Evolutionary conservation across 441 rosid genomes (phyloP).

Genomic region (Geranium incanum): DNA sequence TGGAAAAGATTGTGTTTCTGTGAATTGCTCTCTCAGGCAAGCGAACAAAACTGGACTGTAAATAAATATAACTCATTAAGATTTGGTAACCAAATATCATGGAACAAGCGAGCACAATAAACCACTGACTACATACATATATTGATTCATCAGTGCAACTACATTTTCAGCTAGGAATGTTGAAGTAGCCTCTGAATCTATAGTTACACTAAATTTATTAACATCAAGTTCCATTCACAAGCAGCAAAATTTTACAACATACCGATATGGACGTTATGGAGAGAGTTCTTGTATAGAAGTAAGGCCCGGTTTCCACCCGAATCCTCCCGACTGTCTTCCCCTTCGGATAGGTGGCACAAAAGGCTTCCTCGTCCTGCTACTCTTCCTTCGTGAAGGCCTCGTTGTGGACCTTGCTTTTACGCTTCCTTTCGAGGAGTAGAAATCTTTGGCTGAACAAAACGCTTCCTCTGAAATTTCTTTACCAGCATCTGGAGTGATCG

Average conservation of each 20-base stretch:
- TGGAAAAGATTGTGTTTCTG: neutral
- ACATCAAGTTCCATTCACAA: slow-evolving; percentile 1
- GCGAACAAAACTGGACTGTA: too few species aligned
- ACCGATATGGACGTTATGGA: slow-evolving; percentile 25
- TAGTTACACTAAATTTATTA: neutral
- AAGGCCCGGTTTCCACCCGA: slow-evolving; percentile 50
- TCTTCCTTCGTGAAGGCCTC: slow-evolving; percentile 18
- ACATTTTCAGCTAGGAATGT: neutral
- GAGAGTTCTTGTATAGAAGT: slow-evolving; percentile 51
- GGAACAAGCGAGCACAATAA: too few species aligned
- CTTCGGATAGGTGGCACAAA: slow-evolving; percentile 49
- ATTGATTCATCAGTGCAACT: too few species aligned
- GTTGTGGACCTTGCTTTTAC: slow-evolving; percentile 5
- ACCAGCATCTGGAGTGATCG: slow-evolving; percentile 31
- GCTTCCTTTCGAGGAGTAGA: slow-evolving; percentile 31
- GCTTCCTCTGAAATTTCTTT: slow-evolving; percentile 31
- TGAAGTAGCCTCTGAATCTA: neutral
- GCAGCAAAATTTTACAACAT: slow-evolving; percentile 17
- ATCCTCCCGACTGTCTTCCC: slow-evolving; percentile 17
- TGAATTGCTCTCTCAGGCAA: neutral
- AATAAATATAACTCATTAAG: too few species aligned
- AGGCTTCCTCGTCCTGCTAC: slow-evolving; percentile 34
- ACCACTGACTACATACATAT: neutral
- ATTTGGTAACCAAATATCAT: too few species aligned
- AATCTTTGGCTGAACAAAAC: slow-evolving; percentile 42